phyloP scores from a whole-genome alignment of 2,329 filamentous ascomycete genomes.

The Microdochium trichocladiopsis region DNA sequence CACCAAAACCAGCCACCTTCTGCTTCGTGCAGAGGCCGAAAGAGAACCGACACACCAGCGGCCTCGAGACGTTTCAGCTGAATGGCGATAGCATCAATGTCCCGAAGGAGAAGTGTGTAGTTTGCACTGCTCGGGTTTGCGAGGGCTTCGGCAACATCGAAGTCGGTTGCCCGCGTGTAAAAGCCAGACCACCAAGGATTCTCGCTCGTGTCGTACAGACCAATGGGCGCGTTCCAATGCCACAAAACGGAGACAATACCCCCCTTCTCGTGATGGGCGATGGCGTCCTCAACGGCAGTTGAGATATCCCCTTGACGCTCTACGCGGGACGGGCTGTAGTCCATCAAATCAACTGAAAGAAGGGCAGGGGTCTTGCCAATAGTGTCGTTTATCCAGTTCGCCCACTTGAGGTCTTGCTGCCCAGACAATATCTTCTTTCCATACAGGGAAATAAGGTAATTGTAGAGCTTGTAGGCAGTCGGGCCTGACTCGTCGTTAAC shows the following conservation, averaged over 20 bases:
- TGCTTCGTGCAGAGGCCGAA: conserved; percentile 40
- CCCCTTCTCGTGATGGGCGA: conserved; percentile 30
- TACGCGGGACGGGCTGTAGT: conserved; percentile 38
- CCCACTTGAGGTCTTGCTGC: conserved; percentile 34
- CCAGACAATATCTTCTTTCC: conserved; percentile 39
- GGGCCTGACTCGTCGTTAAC: conserved; percentile 28
- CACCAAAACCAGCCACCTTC: conserved; percentile 47
- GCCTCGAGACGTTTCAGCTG: conserved; percentile 34
- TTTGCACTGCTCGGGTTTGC: conserved; percentile 32
- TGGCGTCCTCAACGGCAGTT: conserved; percentile 37
- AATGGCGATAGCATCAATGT: conserved; percentile 39
- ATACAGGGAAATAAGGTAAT: conserved; percentile 34
- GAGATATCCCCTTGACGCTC: conserved; percentile 28
- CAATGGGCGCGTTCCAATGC: conserved; percentile 40
- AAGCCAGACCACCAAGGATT: conserved; percentile 41
- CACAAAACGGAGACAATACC: conserved; percentile 39
- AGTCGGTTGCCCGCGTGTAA: conserved; percentile 41
- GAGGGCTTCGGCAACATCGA: conserved; percentile 34
- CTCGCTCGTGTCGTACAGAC: conserved; percentile 36
- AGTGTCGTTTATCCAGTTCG: conserved; percentile 34
- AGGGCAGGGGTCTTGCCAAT: conserved; percentile 40
- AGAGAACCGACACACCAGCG: conserved; percentile 38
- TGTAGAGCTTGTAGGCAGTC: conserved; percentile 28
- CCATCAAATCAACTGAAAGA: conserved; percentile 38
- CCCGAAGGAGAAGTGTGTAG: conserved; percentile 36